These are phyloP conservation scores for Tripterygium wilfordii DNA, from an alignment of 177 flowering plant species.

Conservation along the genomic window DNA sequence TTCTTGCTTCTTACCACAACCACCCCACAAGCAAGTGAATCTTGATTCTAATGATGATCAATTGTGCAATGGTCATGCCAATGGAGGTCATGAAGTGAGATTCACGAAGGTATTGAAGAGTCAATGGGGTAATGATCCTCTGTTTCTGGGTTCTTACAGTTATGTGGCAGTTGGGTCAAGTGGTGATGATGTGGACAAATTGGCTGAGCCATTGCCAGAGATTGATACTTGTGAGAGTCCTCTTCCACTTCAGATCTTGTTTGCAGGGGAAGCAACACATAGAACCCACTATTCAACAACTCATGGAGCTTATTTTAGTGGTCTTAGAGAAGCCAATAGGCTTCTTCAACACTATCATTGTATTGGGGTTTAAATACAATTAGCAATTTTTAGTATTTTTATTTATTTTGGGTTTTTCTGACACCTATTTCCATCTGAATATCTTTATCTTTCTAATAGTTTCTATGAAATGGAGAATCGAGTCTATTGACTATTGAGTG, in stretches of 20 bases:
- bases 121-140: constrained; percentile 86
- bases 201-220: constrained; percentile 89
- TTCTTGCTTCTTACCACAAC: constrained; percentile 31
- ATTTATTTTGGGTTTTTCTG: constrained; percentile 10
- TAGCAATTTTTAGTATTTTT: constrained; percentile 1
- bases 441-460: constrained; percentile 14
- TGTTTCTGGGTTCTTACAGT: constrained; percentile 91
- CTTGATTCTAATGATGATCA: constrained; percentile 11
- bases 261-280: constrained; percentile 99
- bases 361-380: constrained; percentile 21
- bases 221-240: constrained; percentile 2
- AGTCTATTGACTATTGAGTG: neutral
- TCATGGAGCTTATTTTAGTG: constrained; percentile 98
- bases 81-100: constrained; percentile 16
- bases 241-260: constrained; percentile 71
- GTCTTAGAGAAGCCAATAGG: constrained; percentile 94
- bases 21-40: constrained; percentile 11
- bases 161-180: constrained; percentile 93
- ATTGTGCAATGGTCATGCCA: constrained; percentile 37
- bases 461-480: constrained; percentile 8
- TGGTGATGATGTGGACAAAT: constrained; percentile 69
- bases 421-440: constrained; percentile 12
- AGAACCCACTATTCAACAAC: constrained; percentile 97
- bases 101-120: constrained; percentile 56
- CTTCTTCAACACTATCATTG: constrained; percentile 75